Conservation (phyloP, 2,329 filamentous ascomycete genomes). For the Lasiodiplodia sp. region DNA sequence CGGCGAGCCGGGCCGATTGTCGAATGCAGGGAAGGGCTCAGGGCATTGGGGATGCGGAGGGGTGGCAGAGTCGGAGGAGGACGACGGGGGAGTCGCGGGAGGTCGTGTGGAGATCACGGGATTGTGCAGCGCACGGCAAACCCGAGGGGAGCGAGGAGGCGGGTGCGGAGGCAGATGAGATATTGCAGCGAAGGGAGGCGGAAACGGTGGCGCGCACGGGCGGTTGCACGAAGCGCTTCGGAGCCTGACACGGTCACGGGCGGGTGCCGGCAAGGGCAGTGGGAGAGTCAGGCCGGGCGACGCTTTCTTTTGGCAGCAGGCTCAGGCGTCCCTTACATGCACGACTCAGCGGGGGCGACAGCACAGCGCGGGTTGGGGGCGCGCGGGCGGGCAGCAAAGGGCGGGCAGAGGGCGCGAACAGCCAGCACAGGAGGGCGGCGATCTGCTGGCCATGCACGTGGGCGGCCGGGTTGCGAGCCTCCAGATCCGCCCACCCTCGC, state of each 20-base stretch:
- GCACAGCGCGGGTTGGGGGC: conserved; percentile 17
- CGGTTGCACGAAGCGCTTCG: conserved; percentile 28
- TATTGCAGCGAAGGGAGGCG: conserved; percentile 27
- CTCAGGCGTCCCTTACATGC: conserved; percentile 28
- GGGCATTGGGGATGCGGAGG: conserved; percentile 19
- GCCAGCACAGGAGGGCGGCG: background rate
- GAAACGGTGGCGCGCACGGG: conserved; percentile 29
- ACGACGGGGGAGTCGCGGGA: conserved; percentile 31
- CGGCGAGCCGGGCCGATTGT: conserved; percentile 18
- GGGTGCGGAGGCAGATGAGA: conserved; percentile 18
- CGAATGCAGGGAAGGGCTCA: conserved; percentile 27
- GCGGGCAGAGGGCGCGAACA: background rate
- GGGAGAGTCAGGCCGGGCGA: background rate
- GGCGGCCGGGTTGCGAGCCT: conserved; percentile 24
- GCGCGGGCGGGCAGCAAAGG: conserved; percentile 19
- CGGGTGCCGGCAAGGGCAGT: conserved; percentile 29
- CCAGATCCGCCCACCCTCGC: conserved; percentile 14
- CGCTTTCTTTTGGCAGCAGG: conserved; percentile 23
- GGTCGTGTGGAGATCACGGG: conserved; percentile 28
- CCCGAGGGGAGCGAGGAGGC: conserved; percentile 10
- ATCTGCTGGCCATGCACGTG: conserved; percentile 19
- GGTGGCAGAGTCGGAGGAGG: conserved; percentile 9
- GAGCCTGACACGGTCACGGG: conserved; percentile 29
- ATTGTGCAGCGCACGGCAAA: background rate
- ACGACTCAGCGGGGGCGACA: conserved; percentile 24